Evolutionary conservation across 306 rosid species (phyloP), one percentile per base, ranked within the genome.

Genomic region (Coriaria nepalensis): DNA sequence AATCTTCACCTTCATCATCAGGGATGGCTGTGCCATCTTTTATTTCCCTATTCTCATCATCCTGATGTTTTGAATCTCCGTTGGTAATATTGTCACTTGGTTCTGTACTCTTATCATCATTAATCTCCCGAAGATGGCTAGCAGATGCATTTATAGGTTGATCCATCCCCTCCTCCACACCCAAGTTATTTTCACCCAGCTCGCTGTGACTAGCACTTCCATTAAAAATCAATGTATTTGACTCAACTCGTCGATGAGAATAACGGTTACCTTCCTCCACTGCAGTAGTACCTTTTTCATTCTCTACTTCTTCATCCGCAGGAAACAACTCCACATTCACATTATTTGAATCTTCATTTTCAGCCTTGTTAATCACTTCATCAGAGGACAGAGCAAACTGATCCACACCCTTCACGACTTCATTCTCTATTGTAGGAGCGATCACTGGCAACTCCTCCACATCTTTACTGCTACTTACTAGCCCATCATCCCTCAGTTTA

Each of bases 371-470:
- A 61, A 20, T 56, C 5, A 7, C 33, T 9, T 40, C 57, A 40
- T 40, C 65, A 35, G 66, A 33, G 37, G 40, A 60, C 36, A 38
- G 55, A 43, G 67, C 80, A 54, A 35, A 60, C 46, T 34, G 45
- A 37, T 34, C 65, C 55, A 35, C 74, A 60, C 41, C 53, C 62
- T 66, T 70, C 45, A 44, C 40, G 55, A 35, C 64, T 42, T 53
- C 62, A 8, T 12, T 33, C 40, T 49, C 71, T 11, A 48, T 62
- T 29, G 50, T 69, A 43, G 63, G 55, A 49, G 61, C 63, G 40
- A 59, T 53, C 33, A 53, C 79, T 2, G 65, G 35, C 13, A 35
- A 52, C 4, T 65, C 81, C 51, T 69, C 73, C 44, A 43, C 73
- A 57, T 56, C 69, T 52, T 61, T 56, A 53, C 46, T 50, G 54